Conservation (phyloP, 2,329 filamentous ascomycete genomes). For the Cercospora berteroae region DNA sequence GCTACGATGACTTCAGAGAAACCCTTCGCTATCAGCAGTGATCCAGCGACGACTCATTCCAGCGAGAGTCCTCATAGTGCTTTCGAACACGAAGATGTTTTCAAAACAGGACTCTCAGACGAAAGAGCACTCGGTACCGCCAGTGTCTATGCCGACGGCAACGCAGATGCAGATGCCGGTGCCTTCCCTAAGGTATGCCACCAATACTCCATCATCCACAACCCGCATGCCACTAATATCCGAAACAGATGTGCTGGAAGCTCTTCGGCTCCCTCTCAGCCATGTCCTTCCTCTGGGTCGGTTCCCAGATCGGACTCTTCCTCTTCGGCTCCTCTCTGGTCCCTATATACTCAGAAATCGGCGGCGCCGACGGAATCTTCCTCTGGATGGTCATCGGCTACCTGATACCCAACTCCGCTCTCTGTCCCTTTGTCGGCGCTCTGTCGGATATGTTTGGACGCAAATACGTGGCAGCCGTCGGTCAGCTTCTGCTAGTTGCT, state of each 20-base stretch:
- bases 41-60: neutral
- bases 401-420: conserved; percentile 55
- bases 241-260: conserved; percentile 13
- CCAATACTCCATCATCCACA: neutral
- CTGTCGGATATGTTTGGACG: conserved; percentile 64
- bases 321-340: conserved; percentile 43
- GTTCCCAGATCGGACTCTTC: conserved; percentile 58
- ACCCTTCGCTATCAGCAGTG: neutral
- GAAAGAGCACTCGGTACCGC: too few relatives aligned
- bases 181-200: neutral
- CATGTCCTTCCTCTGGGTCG: conserved; percentile 61
- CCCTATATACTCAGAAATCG: conserved; percentile 60
- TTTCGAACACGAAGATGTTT: neutral
- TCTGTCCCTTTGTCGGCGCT: conserved; percentile 65
- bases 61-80: neutral
- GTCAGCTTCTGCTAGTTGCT: conserved; percentile 54
- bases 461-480: conserved; percentile 58
- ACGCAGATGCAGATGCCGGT: neutral
- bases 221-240: neutral
- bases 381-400: conserved; percentile 53
- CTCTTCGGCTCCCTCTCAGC: conserved; percentile 43
- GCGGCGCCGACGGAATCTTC: conserved; percentile 50
- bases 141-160: neutral
- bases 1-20: neutral
- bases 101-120: neutral